Conservation (phyloP, 495 filamentous ascomycete genomes). For the Penicillium macrosclerotiorum region DNA sequence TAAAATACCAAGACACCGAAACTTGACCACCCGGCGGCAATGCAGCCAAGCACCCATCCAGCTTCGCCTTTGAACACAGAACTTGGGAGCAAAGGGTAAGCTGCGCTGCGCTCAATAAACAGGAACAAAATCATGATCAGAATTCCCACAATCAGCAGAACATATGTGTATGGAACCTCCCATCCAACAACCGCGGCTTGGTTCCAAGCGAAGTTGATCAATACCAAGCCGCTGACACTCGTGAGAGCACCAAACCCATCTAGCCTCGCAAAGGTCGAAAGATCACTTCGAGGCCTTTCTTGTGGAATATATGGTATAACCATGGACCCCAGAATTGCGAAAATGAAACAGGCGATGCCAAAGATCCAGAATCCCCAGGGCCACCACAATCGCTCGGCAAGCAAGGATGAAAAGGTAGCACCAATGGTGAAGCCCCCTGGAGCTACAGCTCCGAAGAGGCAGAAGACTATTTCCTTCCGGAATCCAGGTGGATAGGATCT, state of each 20-base stretch:
- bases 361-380: slow-evolving; percentile 64
- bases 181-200: slow-evolving; percentile 60
- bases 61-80: slow-evolving; percentile 46
- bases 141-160: slow-evolving; percentile 54
- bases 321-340: slow-evolving; percentile 39
- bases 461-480: slow-evolving; percentile 59
- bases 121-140: slow-evolving; percentile 50
- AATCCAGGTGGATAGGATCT: slow-evolving; percentile 39
- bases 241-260: slow-evolving; percentile 42
- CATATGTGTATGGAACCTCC: slow-evolving; percentile 51
- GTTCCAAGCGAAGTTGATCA: slow-evolving; percentile 64
- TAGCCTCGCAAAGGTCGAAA: slow-evolving; percentile 6
- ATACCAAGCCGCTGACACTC: slow-evolving; percentile 53
- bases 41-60: slow-evolving; percentile 53
- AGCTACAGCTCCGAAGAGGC: slow-evolving; percentile 55
- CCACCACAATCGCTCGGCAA: slow-evolving; percentile 50
- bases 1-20: slow-evolving; percentile 55
- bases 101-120: slow-evolving; percentile 45
- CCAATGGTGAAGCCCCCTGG: slow-evolving; percentile 54
- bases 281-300: slow-evolving; percentile 1
- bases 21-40: slow-evolving; percentile 55
- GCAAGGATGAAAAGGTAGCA: slow-evolving; percentile 33
- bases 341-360: slow-evolving; percentile 44
- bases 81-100: slow-evolving; percentile 54
- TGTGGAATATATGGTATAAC: slow-evolving; percentile 47